Evolutionary conservation across 2,329 filamentous ascomycete species (phyloP).

Genomic region (Aureobasidium zeae): DNA sequence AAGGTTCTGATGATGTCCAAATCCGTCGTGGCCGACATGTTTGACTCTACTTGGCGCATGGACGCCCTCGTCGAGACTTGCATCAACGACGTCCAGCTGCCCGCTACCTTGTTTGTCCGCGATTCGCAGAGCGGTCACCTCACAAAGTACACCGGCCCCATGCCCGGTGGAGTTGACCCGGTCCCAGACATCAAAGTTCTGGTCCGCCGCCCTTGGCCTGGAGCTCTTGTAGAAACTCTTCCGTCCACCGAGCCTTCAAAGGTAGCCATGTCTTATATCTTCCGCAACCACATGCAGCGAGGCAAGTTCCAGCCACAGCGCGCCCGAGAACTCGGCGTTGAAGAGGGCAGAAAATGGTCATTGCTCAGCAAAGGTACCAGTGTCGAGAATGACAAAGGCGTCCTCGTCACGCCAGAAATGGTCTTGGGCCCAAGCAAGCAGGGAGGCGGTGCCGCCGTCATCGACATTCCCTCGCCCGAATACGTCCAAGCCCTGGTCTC

Average conservation of each 20-base stretch:
- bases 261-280: slow-evolving; percentile 75
- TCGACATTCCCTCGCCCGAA: slow-evolving; percentile 63
- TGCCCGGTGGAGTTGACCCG: slow-evolving; percentile 42
- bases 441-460: slow-evolving; percentile 66
- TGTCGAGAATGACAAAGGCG: slow-evolving; percentile 56
- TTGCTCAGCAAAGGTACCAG: slow-evolving; percentile 53
- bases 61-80: slow-evolving; percentile 60
- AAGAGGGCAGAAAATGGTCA: slow-evolving; percentile 49
- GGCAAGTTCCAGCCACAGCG: slow-evolving; percentile 67
- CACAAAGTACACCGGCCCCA: slow-evolving; percentile 60
- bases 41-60: slow-evolving; percentile 63
- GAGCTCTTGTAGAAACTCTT: slow-evolving; percentile 50
- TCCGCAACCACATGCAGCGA: slow-evolving; percentile 64
- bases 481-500: slow-evolving; percentile 62
- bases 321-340: slow-evolving; percentile 57
- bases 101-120: slow-evolving; percentile 61
- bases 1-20: slow-evolving; percentile 40
- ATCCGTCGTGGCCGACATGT: slow-evolving; percentile 64
- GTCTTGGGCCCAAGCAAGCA: slow-evolving; percentile 60
- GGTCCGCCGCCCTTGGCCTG: slow-evolving; percentile 71
- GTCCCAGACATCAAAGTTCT: slow-evolving; percentile 59
- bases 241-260: slow-evolving; percentile 58
- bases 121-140: slow-evolving; percentile 53
- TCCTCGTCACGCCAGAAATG: slow-evolving; percentile 72
- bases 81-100: slow-evolving; percentile 57